A percentile compares a stretch with the other conserved stretches of the same genome.
These are phyloP conservation scores for Hypomyces perniciosus DNA, from an alignment of 2,329 filamentous ascomycete species.

Conservation along the genomic window DNA sequence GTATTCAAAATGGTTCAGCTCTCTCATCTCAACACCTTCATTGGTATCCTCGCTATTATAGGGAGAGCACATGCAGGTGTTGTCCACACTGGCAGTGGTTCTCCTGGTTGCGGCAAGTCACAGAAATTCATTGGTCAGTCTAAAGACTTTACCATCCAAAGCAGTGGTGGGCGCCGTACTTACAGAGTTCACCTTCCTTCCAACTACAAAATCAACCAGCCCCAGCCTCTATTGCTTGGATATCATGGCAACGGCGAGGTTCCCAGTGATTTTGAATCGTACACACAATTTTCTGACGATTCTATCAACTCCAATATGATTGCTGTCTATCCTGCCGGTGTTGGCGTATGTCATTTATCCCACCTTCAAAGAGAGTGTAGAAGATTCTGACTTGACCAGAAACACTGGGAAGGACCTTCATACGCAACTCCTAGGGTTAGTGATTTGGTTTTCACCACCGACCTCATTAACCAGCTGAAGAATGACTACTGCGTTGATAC, in stretches of 20 bases:
- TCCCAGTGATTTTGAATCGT: constrained; percentile 28
- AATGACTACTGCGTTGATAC: constrained; percentile 34
- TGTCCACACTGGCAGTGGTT: no score
- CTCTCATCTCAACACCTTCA: no score
- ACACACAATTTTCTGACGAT: constrained; percentile 31
- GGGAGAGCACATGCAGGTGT: no score
- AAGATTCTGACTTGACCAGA: constrained; percentile 15
- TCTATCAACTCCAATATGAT: constrained; percentile 31
- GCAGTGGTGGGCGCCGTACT: constrained; percentile 14
- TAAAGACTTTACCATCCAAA: constrained; percentile 18
- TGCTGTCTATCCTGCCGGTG: constrained; percentile 41
- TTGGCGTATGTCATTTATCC: constrained; percentile 23
- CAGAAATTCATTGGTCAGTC: constrained; percentile 18
- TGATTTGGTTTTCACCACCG: constrained; percentile 39
- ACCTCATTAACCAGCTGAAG: constrained; percentile 36
- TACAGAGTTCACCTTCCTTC: constrained; percentile 20
- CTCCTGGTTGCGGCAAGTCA: constrained; percentile 15
- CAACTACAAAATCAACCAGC: constrained; percentile 27
- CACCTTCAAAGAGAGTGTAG: not conserved
- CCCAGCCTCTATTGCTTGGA: constrained; percentile 38
- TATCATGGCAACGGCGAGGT: constrained; percentile 39
- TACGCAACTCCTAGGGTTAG: constrained; percentile 26
- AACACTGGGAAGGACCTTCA: constrained; percentile 35
- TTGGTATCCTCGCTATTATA: no score
- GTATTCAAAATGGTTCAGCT: no score